Evolutionary conservation across 2,329 filamentous ascomycete species (phyloP), one percentile per base, ranked within the genome.

Genomic region (Colletotrichum cuscutae): DNA sequence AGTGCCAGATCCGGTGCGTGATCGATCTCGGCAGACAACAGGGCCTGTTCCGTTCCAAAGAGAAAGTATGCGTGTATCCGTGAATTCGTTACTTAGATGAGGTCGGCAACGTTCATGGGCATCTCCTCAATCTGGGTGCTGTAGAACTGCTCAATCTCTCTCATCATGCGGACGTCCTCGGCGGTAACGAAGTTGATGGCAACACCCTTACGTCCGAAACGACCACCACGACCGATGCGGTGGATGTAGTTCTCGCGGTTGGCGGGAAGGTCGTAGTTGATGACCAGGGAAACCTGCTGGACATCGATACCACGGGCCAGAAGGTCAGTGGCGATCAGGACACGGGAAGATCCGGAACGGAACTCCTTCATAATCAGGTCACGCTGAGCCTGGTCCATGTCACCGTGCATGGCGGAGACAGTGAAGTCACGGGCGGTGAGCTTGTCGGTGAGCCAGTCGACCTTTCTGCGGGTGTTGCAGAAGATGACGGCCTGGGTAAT

Each of bases 211-310:
- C 97, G 95, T 86, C 97, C 97, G 89, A 99, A 99, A 90, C 97
- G 95, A 88, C 97, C 97, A 89, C 95, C 95, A 92, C 97, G 96
- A 91, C 97, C 97, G 82, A 99, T 99, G 84, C 97, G 94, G 89
- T 99, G 97, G 83, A 99, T 99, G 92, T 99, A 99, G 92, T 98
- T 99, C 90, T 99, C 97, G 82, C 96, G 95, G 91, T 98, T 98
- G 86, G 95, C 94, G 78, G 97, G 97, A 70, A 99, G 90, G 85
- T 99, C 97, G 88, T 99, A 99, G 93, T 99, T 99, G 91, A 99
- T 99, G 88, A 99, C 97, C 84, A 99, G 90, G 73, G 96, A 98
- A 75, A 99, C 97, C 89, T 99, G 97, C 90, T 99, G 97, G 81
- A 99, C 97, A 86, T 99, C 97, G 87, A 99, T 99, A 93, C 97